These are phyloP conservation scores for Yueomyces sinensis DNA, from an alignment of 805 yeast genomes.

Conservation along the genomic window DNA sequence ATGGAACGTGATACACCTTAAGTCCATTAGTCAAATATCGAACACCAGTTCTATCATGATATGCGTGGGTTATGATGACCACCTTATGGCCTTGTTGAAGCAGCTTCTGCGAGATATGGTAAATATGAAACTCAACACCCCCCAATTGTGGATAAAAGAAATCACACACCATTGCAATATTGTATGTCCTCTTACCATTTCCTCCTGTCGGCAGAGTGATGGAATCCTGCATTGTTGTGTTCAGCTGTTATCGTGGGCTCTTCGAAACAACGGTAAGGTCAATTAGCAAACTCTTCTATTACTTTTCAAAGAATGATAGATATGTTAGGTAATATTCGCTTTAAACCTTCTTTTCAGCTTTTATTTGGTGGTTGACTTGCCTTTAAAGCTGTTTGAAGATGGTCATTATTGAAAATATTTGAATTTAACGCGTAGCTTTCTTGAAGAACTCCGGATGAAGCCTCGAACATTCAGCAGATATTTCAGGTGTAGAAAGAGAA, in stretches of 20 bases:
- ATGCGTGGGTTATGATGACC: constrained; percentile 76
- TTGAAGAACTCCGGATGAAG: too few species aligned
- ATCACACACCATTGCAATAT: constrained; percentile 69
- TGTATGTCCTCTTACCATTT: constrained; percentile 3
- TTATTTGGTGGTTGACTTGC: too few species aligned
- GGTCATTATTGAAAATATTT: too few species aligned
- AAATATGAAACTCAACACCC: constrained; percentile 92
- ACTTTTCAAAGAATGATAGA: too few species aligned
- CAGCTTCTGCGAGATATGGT: constrained; percentile 76
- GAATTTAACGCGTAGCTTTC: too few species aligned
- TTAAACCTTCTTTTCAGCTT: too few species aligned
- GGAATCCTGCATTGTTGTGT: not conserved
- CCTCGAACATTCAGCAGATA: too few species aligned
- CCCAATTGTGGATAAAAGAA: constrained; percentile 98
- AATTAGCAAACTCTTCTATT: too few species aligned
- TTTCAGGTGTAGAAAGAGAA: too few species aligned
- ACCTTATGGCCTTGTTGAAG: constrained; percentile 77
- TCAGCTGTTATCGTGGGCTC: not conserved
- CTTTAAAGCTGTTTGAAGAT: too few species aligned
- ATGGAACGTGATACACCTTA: constrained; percentile 86
- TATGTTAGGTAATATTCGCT: too few species aligned
- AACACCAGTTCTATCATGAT: constrained; percentile 71
- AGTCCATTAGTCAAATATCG: constrained; percentile 79
- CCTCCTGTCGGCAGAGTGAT: not conserved
- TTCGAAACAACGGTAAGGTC: not conserved